A percentile compares a stretch with the other conserved stretches of the same genome.
phyloP scores from a whole-genome alignment of 116 monocot species.

The Papilionanthe hybrid region DNA sequence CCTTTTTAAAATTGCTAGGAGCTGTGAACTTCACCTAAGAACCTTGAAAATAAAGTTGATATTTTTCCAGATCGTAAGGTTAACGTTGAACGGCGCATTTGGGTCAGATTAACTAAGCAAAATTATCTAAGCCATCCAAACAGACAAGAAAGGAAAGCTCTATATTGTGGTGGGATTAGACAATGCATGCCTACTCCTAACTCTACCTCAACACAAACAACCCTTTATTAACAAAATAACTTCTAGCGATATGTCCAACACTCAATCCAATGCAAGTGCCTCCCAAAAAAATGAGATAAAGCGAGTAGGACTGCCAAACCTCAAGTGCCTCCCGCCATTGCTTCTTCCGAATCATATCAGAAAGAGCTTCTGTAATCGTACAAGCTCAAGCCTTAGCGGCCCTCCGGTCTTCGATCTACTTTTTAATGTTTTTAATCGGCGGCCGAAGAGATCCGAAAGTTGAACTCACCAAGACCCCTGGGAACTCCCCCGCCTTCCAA shows the following conservation, averaged over 20 bases:
- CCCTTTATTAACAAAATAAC: not conserved
- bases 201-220: no score
- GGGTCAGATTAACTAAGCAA: no score
- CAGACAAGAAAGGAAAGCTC: no score
- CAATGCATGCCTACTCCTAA: no score
- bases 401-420: conserved; percentile 45
- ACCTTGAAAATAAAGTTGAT: not conserved
- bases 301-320: conserved; percentile 25
- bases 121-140: no score
- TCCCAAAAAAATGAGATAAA: not conserved
- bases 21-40: no score
- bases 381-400: conserved; percentile 63
- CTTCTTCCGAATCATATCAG: conserved; percentile 60
- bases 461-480: conserved; percentile 13
- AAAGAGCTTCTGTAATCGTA: conserved; percentile 72
- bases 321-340: conserved; percentile 75
- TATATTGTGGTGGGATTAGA: no score
- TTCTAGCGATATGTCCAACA: not conserved
- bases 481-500: conserved; percentile 58
- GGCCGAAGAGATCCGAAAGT: conserved; percentile 16
- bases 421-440: conserved; percentile 71
- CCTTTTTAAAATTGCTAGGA: no score
- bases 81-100: not conserved
- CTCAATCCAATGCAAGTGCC: no score
- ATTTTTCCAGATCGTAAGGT: not conserved